Evolutionary conservation across 441 rosid genomes (phyloP), one percentile per base, ranked within the genome.

Genomic region (Erysimum cheiri): DNA sequence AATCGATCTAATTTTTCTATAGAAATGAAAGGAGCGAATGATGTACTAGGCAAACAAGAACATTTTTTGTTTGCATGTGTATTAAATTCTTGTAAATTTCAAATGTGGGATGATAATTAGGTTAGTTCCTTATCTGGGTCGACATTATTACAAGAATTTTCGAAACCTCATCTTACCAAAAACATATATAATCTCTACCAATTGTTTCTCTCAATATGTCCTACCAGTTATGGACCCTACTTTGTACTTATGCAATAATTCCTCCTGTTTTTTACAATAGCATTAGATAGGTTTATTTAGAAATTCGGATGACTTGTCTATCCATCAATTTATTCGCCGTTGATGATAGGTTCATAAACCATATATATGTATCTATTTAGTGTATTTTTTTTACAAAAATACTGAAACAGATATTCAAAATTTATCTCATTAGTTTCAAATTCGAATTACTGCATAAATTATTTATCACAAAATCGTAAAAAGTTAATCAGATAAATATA

Each of bases 71-170:
- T 13, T 63, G 66, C 73, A 69, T 64, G 41, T 72, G 29, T 56
- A 47, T 12, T 56, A 72, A 50, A 60, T 26, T 52, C 4, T 50
- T 50, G 24, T 17, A 37, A 41, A 57, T 46, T 64, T 57, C 3
- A 39, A 72, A 28, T 33, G 14, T 35, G 32, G 48, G 32, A 37
- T 73, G 67, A 59, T 26, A 26, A 26, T 66, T 50, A 66, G 56
- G 72, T n/a, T 73, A 73, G 56, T 73, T 66, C 67, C 67, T 49
- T 31, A 58, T 49, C n/a, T 58, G 72, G 72, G 28, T 57, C 37
- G 72, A 73, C 77, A 73, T 73, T 50, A 59, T 40, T 53, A 73
- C 60, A 59, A 50, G 72, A 52, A 66, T 59, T 66, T 66, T 41
- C 3, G 40, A 66, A 73, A 67, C 68, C 55, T 73, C 68, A 60